Conservation (phyloP, 768 basidiomycete species). For the Termitomyces sp. region DNA sequence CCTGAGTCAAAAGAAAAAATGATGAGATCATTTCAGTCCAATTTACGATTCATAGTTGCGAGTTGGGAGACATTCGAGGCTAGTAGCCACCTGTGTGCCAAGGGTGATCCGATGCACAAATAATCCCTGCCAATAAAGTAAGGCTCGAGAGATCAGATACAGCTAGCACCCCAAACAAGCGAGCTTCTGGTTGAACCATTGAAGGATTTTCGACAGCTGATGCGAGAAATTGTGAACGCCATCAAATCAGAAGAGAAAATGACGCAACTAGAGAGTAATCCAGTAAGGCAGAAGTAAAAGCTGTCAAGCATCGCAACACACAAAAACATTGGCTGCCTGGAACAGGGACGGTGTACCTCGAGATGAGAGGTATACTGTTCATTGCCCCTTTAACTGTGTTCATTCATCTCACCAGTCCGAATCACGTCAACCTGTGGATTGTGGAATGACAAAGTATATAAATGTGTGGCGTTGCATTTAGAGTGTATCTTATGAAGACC, state of each 20-base stretch:
- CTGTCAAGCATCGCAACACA: too few species aligned
- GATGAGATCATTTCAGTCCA: background rate
- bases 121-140: background rate
- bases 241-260: constrained; percentile 14
- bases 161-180: constrained; percentile 16
- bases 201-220: constrained; percentile 9
- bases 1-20: background rate
- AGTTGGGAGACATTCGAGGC: constrained; percentile 16
- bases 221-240: constrained; percentile 17
- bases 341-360: constrained; percentile 9
- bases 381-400: constrained; percentile 14
- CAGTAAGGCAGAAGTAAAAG: background rate
- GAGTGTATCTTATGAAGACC: too few species aligned
- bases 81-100: constrained; percentile 14
- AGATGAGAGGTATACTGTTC: constrained; percentile 18
- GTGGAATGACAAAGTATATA: too few species aligned
- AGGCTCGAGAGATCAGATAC: background rate
- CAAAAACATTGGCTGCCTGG: background rate
- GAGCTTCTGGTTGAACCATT: constrained; percentile 15
- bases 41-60: constrained; percentile 16
- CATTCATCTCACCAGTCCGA: background rate
- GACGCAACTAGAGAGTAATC: background rate
- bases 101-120: constrained; percentile 14
- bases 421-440: too few species aligned
- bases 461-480: too few species aligned